Percentiles rank a stretch among this genome's conserved stretches.
Evolutionary conservation across 2,329 filamentous ascomycete species (phyloP).

Genomic region (Chalara sp.): DNA sequence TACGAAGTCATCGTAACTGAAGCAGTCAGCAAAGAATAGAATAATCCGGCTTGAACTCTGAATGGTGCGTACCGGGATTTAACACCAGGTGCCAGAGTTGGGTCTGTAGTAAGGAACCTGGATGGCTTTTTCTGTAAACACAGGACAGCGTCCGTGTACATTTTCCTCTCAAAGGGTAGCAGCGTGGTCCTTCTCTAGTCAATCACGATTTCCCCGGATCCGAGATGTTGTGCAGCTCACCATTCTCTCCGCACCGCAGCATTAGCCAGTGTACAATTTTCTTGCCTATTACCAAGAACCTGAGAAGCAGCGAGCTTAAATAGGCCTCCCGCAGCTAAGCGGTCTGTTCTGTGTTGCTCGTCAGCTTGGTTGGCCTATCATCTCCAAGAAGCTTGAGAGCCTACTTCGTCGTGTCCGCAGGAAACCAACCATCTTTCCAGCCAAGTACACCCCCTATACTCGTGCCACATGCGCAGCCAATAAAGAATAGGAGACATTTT

Average conservation of each 20-base stretch:
- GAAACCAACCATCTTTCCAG: too few species aligned
- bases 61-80: constrained; percentile 12
- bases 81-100: constrained; percentile 16
- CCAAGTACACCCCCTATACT: too few species aligned
- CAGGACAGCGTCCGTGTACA: constrained; percentile 30
- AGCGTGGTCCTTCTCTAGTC: constrained; percentile 3
- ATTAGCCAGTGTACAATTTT: background rate
- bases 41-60: constrained; percentile 2
- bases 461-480: too few species aligned
- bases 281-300: too few species aligned
- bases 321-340: background rate
- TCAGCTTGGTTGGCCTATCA: too few species aligned
- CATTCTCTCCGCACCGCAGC: background rate
- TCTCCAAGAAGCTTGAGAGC: too few species aligned
- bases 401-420: too few species aligned
- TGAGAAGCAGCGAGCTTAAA: too few species aligned
- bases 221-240: background rate
- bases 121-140: constrained; percentile 27
- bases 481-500: too few species aligned
- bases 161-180: constrained; percentile 6
- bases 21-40: background rate
- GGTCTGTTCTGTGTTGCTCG: background rate
- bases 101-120: constrained; percentile 16
- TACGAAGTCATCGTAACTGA: constrained; percentile 30
- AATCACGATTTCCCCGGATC: too few species aligned